Evolutionary conservation across 345 rosid species (phyloP).

Genomic region (Rubroshorea leprosula): DNA sequence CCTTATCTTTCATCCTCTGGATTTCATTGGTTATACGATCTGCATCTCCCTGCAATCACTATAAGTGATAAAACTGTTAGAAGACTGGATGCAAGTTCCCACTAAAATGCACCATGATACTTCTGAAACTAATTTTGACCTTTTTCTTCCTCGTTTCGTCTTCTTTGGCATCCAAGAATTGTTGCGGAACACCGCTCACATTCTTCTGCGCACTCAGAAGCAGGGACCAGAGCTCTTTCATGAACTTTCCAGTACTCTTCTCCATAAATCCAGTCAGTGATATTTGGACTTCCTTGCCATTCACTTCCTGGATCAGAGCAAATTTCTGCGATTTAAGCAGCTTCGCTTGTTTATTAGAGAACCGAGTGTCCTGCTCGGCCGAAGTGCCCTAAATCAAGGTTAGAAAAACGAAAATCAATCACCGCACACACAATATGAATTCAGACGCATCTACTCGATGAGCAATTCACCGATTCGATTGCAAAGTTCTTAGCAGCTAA

Average conservation of each 20-base stretch:
- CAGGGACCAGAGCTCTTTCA: slow-evolving; percentile 97
- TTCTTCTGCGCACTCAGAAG: slow-evolving; percentile 86
- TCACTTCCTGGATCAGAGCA: slow-evolving; percentile 59
- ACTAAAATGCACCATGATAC: slow-evolving; percentile 4
- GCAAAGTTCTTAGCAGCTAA: slow-evolving; percentile 15
- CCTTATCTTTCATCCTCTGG: slow-evolving; percentile 63
- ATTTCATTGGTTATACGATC: slow-evolving; percentile 55
- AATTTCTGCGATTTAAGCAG: slow-evolving; percentile 91
- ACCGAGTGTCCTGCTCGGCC: slow-evolving; percentile 96
- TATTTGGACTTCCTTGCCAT: slow-evolving; percentile 90
- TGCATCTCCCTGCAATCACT: slow-evolving; percentile 53
- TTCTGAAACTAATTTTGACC: slow-evolving; percentile 33
- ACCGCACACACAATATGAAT: neutral
- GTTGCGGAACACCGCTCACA: slow-evolving; percentile 89
- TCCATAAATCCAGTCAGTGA: slow-evolving; percentile 96
- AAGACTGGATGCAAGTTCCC: neutral
- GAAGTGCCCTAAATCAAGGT: slow-evolving; percentile 66
- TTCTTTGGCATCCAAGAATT: slow-evolving; percentile 75
- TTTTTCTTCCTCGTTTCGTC: slow-evolving; percentile 73
- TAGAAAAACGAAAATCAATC: neutral
- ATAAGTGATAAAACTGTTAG: slow-evolving; percentile 10
- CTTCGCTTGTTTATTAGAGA: slow-evolving; percentile 97
- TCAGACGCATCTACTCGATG: neutral
- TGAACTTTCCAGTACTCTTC: slow-evolving; percentile 88
- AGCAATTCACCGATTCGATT: slow-evolving; percentile 2